A percentile compares a stretch with the other conserved stretches of the same genome.
Conservation (phyloP, 306 rosid genomes). For the Corylus americana region DNA sequence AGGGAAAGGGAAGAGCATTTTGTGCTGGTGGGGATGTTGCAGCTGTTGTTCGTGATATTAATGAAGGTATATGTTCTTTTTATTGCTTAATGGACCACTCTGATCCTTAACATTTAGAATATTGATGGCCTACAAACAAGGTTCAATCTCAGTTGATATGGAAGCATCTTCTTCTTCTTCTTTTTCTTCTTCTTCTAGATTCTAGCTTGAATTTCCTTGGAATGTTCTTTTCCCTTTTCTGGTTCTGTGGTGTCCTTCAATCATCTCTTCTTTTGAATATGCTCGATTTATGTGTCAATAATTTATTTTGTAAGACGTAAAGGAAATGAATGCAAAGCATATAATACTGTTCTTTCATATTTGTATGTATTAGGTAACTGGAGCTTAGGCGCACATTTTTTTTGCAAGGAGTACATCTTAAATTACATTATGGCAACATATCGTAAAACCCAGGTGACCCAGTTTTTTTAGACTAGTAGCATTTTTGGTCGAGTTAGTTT, state of each 20-base stretch:
- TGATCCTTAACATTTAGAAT: constrained; percentile 3
- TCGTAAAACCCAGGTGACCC: constrained; percentile 83
- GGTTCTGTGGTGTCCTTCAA: background rate
- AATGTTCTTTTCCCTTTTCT: background rate
- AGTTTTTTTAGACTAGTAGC: background rate
- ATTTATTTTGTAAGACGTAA: constrained; percentile 11
- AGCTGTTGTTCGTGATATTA: constrained; percentile 52
- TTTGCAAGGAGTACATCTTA: constrained; percentile 56
- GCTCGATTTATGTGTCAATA: background rate
- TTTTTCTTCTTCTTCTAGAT: background rate
- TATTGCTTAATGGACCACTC: constrained; percentile 11
- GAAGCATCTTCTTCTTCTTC: background rate
- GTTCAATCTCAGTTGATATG: background rate
- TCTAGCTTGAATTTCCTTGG: background rate
- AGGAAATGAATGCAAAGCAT: constrained; percentile 3
- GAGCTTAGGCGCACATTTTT: constrained; percentile 64
- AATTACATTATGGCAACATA: constrained; percentile 88
- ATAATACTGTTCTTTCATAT: constrained; percentile 10
- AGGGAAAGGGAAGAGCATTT: constrained; percentile 96
- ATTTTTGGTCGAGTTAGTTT: constrained; percentile 12
- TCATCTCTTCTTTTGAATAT: constrained; percentile 9
- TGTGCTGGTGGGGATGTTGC: constrained; percentile 98
- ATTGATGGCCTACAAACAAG: background rate
- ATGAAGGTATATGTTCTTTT: constrained; percentile 40
- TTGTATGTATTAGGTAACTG: constrained; percentile 59